Percentiles rank a stretch among this genome's conserved stretches.
Evolutionary conservation across 768 basidiomycete species (phyloP).

Genomic region (Lactarius psammicola): DNA sequence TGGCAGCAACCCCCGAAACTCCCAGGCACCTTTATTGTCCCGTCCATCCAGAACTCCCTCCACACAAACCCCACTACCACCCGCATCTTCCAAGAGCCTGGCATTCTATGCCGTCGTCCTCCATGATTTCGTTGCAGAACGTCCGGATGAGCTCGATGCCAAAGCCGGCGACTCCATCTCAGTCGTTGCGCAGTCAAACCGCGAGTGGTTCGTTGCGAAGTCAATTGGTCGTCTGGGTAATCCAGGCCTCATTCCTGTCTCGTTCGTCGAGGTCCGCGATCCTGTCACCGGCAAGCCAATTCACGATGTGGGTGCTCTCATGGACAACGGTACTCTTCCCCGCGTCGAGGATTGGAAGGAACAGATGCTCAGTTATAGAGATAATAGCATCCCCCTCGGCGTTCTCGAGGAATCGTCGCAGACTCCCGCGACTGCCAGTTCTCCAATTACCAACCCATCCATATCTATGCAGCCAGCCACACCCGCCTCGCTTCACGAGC

Average conservation of each 20-base stretch:
- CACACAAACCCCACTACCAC: slow-evolving; percentile 32
- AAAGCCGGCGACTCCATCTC: slow-evolving; percentile 92
- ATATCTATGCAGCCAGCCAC: slow-evolving; percentile 28
- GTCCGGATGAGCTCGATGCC: slow-evolving; percentile 94
- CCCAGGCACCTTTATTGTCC: slow-evolving; percentile 15
- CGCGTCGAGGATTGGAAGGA: slow-evolving; percentile 98
- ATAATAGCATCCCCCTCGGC: slow-evolving; percentile 93
- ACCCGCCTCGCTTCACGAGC: slow-evolving; percentile 29
- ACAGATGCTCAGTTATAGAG: slow-evolving; percentile 92
- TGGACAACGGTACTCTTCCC: slow-evolving; percentile 88
- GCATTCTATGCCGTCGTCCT: slow-evolving; percentile 94
- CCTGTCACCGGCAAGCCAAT: slow-evolving; percentile 81
- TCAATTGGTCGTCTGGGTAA: slow-evolving; percentile 93
- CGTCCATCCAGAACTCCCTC: slow-evolving; percentile 34
- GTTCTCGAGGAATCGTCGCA: slow-evolving; percentile 67
- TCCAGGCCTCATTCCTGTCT: slow-evolving; percentile 94
- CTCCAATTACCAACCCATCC: slow-evolving; percentile 23
- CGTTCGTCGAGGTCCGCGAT: slow-evolving; percentile 96
- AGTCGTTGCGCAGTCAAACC: slow-evolving; percentile 98
- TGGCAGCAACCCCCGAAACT: slow-evolving; percentile 10
- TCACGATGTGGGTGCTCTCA: slow-evolving; percentile 69
- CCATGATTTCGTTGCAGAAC: slow-evolving; percentile 92
- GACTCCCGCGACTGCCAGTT: slow-evolving; percentile 32
- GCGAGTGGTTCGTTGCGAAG: slow-evolving; percentile 99
- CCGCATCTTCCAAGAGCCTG: slow-evolving; percentile 40